Base-by-base conservation (phyloP, 331 rosid species). In the Pyracantha coccinea region DNA sequence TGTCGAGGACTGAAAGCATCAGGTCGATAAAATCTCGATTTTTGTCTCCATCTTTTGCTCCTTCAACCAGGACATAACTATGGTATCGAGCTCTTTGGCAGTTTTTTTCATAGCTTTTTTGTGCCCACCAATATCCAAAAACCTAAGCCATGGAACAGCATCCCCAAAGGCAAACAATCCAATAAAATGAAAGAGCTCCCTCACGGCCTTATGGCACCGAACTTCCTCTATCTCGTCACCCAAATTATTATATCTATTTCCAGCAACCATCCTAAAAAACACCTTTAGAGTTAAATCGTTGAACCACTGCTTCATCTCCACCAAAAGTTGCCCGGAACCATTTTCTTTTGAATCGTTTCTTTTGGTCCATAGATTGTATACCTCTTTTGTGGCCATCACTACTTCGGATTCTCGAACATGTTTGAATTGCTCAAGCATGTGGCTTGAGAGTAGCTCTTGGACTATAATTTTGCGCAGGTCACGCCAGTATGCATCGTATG, bases 221-320 rank as follows among this genome's bases (percentile, higher is more conserved):
- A 58, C 64, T 20, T 68, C 77, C 24, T 69, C 69, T 31, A 21
- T 4, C 68, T 72, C 80, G 0, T 76, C 82, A 7, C 25, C 66
- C 24, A 57, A 57, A 32, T 23, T 20, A 11, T 41, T 41, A 41
- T 41, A 41, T 41, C 15, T 41, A 10, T 41, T 11, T 11, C 15
- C 15, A 41, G 15, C 52, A 6, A 90, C 33, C 88, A 84, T 83
- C 67, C 69, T 77, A 45, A 88, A 45, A 44, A 90, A 68, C 68
- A 78, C 86, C 71, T 86, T 88, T 15, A 88, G 65, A 24, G 73
- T 41, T 2, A 77, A 16, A 31, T 83, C 86, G 54, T 83, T 85
- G 0, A 88, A 70, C 96, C 92, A 86, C 53, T 77, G 63, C 52
- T 79, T 85, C 88, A 90, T 77, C 74, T 90, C 88, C 69, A 85